Evolutionary conservation across 345 rosid species (phyloP).

Genomic region (Chamaenerion angustifolium): DNA sequence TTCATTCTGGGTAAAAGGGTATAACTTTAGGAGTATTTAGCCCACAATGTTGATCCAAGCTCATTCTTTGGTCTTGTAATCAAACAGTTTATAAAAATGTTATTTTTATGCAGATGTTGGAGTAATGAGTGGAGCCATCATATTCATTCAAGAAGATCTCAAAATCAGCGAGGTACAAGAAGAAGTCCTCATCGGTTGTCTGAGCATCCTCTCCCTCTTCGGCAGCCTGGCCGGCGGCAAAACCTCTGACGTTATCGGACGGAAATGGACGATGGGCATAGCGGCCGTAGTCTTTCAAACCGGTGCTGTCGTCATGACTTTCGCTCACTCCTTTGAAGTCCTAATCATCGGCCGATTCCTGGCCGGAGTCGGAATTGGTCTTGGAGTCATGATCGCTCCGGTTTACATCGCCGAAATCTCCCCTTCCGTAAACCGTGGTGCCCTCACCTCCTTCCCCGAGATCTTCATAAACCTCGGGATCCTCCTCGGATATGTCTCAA

Average conservation of each 20-base stretch:
- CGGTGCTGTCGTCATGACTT: constrained; percentile 67
- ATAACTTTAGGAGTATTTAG: no score
- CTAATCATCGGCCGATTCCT: constrained; percentile 66
- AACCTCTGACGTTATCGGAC: constrained; percentile 65
- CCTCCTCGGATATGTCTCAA: constrained; percentile 81
- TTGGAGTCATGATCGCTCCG: constrained; percentile 88
- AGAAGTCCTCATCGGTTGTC: constrained; percentile 63
- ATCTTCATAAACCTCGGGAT: constrained; percentile 73
- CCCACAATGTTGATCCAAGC: no score
- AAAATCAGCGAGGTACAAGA: constrained; percentile 66
- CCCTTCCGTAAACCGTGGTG: constrained; percentile 53
- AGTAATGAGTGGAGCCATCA: constrained; percentile 92
- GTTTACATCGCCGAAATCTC: constrained; percentile 83
- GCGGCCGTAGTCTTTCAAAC: constrained; percentile 71
- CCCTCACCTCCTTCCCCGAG: constrained; percentile 78
- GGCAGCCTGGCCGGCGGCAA: constrained; percentile 86
- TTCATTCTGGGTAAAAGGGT: no score
- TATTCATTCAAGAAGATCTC: constrained; percentile 74
- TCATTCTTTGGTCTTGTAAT: no score
- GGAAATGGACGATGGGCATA: constrained; percentile 90
- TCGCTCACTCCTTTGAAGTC: constrained; percentile 57
- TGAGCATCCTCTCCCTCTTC: constrained; percentile 66
- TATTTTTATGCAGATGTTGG: constrained; percentile 58
- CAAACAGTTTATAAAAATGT: not conserved
- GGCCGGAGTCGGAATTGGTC: constrained; percentile 74